A percentile compares a stretch with the other conserved stretches of the same genome.
These are phyloP conservation scores for Podospora pseudocomata DNA, from an alignment of 495 filamentous ascomycete species.

Conservation along the genomic window DNA sequence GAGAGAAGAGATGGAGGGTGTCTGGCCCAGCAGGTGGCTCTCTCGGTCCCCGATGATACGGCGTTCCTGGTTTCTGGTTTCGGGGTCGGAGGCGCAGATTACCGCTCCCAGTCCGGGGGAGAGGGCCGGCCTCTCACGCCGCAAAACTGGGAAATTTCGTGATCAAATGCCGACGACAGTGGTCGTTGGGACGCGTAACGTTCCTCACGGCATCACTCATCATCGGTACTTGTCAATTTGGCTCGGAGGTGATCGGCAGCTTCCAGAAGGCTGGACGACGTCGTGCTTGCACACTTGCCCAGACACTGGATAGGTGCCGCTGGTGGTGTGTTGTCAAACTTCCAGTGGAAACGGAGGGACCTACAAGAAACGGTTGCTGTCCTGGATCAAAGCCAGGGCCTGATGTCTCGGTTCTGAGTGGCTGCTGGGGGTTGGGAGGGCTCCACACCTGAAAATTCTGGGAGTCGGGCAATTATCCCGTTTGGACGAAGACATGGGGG, in stretches of 20 bases:
- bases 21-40: not conserved
- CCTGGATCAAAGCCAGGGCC: not conserved
- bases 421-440: constrained; percentile 4
- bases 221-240: not conserved
- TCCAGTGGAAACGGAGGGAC: not conserved
- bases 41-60: not conserved
- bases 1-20: too few relatives aligned
- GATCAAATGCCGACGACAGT: not conserved
- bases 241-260: not conserved
- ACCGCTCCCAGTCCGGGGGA: not conserved
- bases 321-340: not conserved
- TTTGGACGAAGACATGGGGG: constrained; percentile 20
- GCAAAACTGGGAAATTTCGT: not conserved
- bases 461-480: constrained; percentile 32
- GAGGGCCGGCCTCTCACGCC: not conserved
- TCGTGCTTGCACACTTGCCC: not conserved
- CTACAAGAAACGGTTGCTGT: not conserved
- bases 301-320: too few relatives aligned
- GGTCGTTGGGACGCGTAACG: not conserved
- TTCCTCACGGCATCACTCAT: not conserved
- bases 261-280: not conserved
- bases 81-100: not conserved
- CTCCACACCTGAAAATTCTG: constrained; percentile 17
- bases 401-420: constrained; percentile 5
- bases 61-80: not conserved